Conservation (phyloP, 1,139 yeast species). For the Kodamaea arcana region DNA sequence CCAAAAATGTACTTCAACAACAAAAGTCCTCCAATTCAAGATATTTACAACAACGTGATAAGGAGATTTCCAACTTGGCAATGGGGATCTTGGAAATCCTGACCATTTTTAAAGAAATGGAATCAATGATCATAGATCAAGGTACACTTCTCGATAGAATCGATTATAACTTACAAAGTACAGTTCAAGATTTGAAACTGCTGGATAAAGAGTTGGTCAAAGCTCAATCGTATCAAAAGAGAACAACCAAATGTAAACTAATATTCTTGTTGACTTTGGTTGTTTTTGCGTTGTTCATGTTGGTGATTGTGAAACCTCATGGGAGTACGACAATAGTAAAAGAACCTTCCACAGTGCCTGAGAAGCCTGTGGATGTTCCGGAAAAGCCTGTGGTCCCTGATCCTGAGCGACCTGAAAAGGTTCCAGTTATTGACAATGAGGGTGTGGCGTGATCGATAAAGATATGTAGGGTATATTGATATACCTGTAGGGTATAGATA, state of each 20-base stretch:
- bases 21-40: constrained; percentile 25
- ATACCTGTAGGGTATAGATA: no score
- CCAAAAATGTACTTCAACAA: constrained; percentile 37
- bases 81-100: constrained; percentile 92
- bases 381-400: constrained; percentile 7
- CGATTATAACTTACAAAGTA: constrained; percentile 81
- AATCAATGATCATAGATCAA: constrained; percentile 87
- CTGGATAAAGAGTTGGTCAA: constrained; percentile 75
- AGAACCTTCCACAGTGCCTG: constrained; percentile 16
- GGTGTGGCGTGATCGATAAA: no score
- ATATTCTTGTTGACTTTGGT: constrained; percentile 68
- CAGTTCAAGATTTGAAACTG: constrained; percentile 67
- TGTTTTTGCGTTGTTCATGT: constrained; percentile 66
- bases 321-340: constrained; percentile 22
- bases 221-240: constrained; percentile 78
- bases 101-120: constrained; percentile 90
- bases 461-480: no score
- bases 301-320: constrained; percentile 67
- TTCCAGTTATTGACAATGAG: not conserved
- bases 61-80: constrained; percentile 85
- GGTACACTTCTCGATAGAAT: constrained; percentile 91
- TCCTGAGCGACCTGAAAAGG: constrained; percentile 1
- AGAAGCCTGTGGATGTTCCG: constrained; percentile 1
- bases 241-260: constrained; percentile 87
- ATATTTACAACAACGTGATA: constrained; percentile 68